phyloP scores from a whole-genome alignment of 2,329 filamentous ascomycete genomes.

The Ascochyta fabae region DNA sequence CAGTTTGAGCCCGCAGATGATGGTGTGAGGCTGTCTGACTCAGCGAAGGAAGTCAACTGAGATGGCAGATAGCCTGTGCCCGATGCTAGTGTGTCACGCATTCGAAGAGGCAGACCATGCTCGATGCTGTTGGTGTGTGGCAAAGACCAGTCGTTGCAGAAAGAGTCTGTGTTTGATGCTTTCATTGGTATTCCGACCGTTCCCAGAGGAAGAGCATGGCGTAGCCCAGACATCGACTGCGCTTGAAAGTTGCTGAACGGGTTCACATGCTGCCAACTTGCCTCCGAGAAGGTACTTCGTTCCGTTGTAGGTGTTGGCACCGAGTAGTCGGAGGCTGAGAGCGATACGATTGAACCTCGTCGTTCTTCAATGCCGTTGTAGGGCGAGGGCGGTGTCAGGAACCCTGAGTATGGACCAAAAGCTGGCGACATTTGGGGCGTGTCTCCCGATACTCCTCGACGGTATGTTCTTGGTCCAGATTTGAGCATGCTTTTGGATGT shows the following conservation, averaged over 20 bases:
- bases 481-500: slow-evolving; percentile 18
- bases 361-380: slow-evolving; percentile 36
- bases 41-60: slow-evolving; percentile 6
- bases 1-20: slow-evolving; percentile 9
- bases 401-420: slow-evolving; percentile 26
- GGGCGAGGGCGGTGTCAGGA: slow-evolving; percentile 35
- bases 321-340: slow-evolving; percentile 33
- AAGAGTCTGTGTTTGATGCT: slow-evolving; percentile 4
- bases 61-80: slow-evolving; percentile 9
- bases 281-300: slow-evolving; percentile 30
- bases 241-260: slow-evolving; percentile 24
- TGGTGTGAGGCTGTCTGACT: slow-evolving; percentile 2
- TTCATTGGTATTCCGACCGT: slow-evolving; percentile 16
- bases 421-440: slow-evolving; percentile 29
- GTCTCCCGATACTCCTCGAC: slow-evolving; percentile 26
- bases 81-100: slow-evolving; percentile 1
- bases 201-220: slow-evolving; percentile 15
- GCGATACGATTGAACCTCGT: slow-evolving; percentile 40
- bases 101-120: slow-evolving; percentile 1
- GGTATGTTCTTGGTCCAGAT: slow-evolving; percentile 15
- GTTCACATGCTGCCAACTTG: slow-evolving; percentile 26
- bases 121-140: slow-evolving; percentile 5
- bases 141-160: slow-evolving; percentile 13
- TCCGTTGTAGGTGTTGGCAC: slow-evolving; percentile 39
- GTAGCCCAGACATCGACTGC: slow-evolving; percentile 24